A percentile compares a stretch with the other conserved stretches of the same genome.
These are phyloP conservation scores for Borovskyia barvae DNA, from an alignment of 208 protist species.

Conservation along the genomic window DNA sequence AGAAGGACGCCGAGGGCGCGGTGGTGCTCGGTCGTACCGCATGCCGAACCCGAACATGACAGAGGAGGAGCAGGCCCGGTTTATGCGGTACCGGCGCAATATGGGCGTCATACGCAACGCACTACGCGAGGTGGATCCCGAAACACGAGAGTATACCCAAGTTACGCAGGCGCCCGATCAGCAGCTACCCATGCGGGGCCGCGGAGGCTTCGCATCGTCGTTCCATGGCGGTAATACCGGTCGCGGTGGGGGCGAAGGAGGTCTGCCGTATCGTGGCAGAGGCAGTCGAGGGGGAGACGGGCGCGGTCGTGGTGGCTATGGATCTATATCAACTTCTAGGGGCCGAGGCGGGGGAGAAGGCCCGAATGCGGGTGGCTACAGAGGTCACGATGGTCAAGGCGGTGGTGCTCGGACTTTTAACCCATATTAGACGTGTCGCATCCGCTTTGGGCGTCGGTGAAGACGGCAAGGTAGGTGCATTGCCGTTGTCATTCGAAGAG, in stretches of 20 bases:
- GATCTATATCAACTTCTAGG: too few species aligned
- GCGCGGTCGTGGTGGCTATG: background rate
- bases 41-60: slow-evolving; percentile 25
- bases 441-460: background rate
- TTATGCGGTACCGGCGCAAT: slow-evolving; percentile 39
- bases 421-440: background rate
- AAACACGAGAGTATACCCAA: slow-evolving; percentile 55
- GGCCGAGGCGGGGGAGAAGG: background rate
- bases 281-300: background rate
- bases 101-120: slow-evolving; percentile 57
- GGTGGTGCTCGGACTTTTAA: background rate
- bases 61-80: slow-evolving; percentile 19
- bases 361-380: background rate
- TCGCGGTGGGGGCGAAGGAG: background rate
- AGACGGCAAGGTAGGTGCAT: background rate
- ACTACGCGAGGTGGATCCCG: slow-evolving; percentile 71
- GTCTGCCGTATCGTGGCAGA: slow-evolving; percentile 5
- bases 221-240: background rate
- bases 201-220: background rate
- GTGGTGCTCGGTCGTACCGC: slow-evolving; percentile 6
- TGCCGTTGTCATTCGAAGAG: background rate
- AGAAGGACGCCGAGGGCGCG: background rate
- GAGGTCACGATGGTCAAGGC: background rate
- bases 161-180: slow-evolving; percentile 33
- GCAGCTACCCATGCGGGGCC: background rate